Base-by-base conservation (phyloP, 257 asterid genomes). In the Capsicum baccatum region DNA sequence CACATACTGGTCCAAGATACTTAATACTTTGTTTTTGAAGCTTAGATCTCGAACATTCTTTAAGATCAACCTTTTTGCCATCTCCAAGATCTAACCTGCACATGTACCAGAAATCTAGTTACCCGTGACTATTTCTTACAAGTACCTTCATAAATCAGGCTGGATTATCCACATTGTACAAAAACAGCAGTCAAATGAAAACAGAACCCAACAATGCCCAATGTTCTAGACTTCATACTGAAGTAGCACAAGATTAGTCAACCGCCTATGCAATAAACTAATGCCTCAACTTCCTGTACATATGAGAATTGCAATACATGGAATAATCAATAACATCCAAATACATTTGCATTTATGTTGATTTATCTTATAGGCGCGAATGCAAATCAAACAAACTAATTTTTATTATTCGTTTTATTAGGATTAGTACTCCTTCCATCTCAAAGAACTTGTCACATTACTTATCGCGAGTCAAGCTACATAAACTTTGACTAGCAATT, bases 61-160 rank as follows among this genome's bases (percentile, higher is more conserved):
- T 89, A 48, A 93, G 98, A 87, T 93, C 96, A 80, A 94, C 93
- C 58, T 92, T 97, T 85, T 85, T 94, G 81, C 99, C 98, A 55
- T 96, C 98, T 87, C 99, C 99, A 89, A 96, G 86, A 92, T 96
- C 98, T 91, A 96, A 87, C 99, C 99, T 96, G 91, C 68, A 85
- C 60, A 85, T 66, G 84, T 70, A 42, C 71, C 79, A 48, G 67
- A 26, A 62, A 21, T 42, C 79, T 79, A 54, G 64, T 74, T 52
- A 19, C 81, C 19, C 21, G 44, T 6, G 6, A 26, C 14, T 74
- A 3, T 50, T 76, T 78, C 86, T 79, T 87, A 62, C 70, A 84
- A 66, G 21, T 15, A 12, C 62, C 60, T 42, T 42, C 73, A 57
- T 60, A 81, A 42, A 81, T 50, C 73, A 62, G 62, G 74, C 15